phyloP scores from a whole-genome alignment of 1,284 basidiomycete species.

The Fomes fomentarius region DNA sequence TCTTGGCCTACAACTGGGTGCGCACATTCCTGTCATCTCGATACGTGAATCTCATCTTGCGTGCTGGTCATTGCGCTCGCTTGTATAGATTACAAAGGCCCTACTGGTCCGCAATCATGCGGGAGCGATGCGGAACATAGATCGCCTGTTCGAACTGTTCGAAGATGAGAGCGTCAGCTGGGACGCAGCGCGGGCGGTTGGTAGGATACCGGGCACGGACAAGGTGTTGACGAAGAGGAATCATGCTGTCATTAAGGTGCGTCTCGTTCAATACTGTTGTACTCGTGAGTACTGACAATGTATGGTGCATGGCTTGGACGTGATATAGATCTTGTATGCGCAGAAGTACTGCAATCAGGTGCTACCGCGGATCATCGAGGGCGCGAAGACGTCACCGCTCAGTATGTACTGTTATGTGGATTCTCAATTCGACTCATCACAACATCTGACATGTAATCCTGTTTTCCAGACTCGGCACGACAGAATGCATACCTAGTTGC shows the following conservation, averaged over 20 bases:
- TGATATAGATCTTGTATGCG: constrained; percentile 73
- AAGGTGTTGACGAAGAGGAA: constrained; percentile 76
- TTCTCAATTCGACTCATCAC: background rate
- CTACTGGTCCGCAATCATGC: constrained; percentile 78
- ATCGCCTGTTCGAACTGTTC: constrained; percentile 72
- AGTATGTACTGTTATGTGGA: constrained; percentile 28
- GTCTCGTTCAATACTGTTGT: constrained; percentile 18
- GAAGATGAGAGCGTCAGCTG: constrained; percentile 60
- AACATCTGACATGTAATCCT: background rate
- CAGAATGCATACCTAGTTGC: constrained; percentile 84
- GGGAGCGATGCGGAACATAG: constrained; percentile 57
- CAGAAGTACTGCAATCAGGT: constrained; percentile 83
- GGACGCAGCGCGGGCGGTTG: constrained; percentile 76
- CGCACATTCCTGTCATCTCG: constrained; percentile 19
- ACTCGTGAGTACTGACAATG: background rate
- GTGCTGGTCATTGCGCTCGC: constrained; percentile 19
- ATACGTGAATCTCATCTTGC: background rate
- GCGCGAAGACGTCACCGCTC: constrained; percentile 54
- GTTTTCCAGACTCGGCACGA: constrained; percentile 42
- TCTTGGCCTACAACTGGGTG: constrained; percentile 78
- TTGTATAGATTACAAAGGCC: constrained; percentile 70
- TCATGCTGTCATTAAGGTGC: constrained; percentile 75
- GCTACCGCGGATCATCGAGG: constrained; percentile 76
- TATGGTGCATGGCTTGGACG: background rate
- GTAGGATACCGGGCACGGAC: constrained; percentile 63